Conservation (phyloP, 1,284 basidiomycete species). For the Fomitopsis betulina region DNA sequence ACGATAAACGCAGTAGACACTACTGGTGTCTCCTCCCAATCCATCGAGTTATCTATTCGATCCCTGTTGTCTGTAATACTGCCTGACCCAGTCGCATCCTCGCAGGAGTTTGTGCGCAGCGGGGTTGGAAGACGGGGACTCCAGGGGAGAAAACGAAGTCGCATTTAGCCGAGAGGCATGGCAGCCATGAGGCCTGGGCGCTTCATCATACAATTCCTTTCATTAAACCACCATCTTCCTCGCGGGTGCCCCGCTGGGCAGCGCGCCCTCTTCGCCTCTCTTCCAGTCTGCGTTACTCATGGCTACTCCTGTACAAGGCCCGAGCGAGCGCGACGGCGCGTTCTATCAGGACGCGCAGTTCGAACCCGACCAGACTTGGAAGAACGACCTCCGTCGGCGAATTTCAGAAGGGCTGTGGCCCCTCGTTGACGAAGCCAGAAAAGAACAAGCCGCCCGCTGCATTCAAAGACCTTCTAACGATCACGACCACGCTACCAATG, state of each 20-base stretch:
- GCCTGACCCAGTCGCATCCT: not conserved
- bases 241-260: slow-evolving; percentile 1
- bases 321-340: not conserved
- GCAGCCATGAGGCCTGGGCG: slow-evolving; percentile 4
- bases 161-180: slow-evolving; percentile 2
- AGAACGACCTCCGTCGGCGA: not conserved
- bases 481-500: not conserved
- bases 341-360: not conserved
- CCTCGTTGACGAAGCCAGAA: slow-evolving; percentile 2
- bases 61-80: too few relatives aligned
- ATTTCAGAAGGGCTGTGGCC: not conserved
- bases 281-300: not conserved
- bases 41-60: too few relatives aligned
- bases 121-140: not conserved
- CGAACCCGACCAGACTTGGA: slow-evolving; percentile 5
- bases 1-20: too few relatives aligned
- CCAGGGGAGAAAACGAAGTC: not conserved
- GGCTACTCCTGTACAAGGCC: not conserved
- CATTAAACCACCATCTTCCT: slow-evolving; percentile 1
- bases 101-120: not conserved
- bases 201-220: not conserved
- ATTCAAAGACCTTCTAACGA: not conserved
- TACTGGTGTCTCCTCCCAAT: too few relatives aligned
- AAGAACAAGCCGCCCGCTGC: not conserved
- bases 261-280: slow-evolving; percentile 1